Conservation (phyloP, 768 basidiomycete species). For the Leccinum boreale region DNA sequence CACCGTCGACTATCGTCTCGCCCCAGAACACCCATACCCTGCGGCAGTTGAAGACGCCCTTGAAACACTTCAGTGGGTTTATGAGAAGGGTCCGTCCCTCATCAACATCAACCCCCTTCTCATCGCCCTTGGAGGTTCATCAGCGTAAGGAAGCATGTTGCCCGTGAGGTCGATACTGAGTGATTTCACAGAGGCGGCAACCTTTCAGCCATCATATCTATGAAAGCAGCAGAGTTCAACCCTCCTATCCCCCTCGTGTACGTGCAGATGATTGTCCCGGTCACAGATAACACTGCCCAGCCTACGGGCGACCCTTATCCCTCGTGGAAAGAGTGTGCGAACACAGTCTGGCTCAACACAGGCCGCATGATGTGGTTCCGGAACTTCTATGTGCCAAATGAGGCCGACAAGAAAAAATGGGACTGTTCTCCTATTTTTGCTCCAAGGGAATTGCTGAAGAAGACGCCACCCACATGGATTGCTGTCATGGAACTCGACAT, state of each 20-base stretch:
- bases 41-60: slow-evolving; percentile 32
- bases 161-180: neutral
- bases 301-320: slow-evolving; percentile 35
- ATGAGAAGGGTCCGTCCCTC: slow-evolving; percentile 40
- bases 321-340: slow-evolving; percentile 58
- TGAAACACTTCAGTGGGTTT: slow-evolving; percentile 36
- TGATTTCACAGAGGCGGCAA: slow-evolving; percentile 59
- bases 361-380: slow-evolving; percentile 75
- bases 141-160: slow-evolving; percentile 43
- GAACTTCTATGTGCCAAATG: slow-evolving; percentile 62
- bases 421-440: slow-evolving; percentile 72
- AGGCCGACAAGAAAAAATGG: slow-evolving; percentile 60
- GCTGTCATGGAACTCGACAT: slow-evolving; percentile 69
- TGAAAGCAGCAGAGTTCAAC: slow-evolving; percentile 52
- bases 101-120: slow-evolving; percentile 48
- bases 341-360: slow-evolving; percentile 60
- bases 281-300: slow-evolving; percentile 69
- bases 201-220: slow-evolving; percentile 62
- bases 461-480: slow-evolving; percentile 60
- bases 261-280: slow-evolving; percentile 70
- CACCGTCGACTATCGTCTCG: slow-evolving; percentile 33
- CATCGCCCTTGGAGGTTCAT: slow-evolving; percentile 72
- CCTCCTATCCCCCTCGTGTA: slow-evolving; percentile 55
- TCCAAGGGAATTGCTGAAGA: slow-evolving; percentile 50
- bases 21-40: slow-evolving; percentile 33